Percentiles rank a stretch among this genome's conserved stretches.
phyloP scores from a whole-genome alignment of 345 rosid species.

The Cardamine chenopodiifolia region DNA sequence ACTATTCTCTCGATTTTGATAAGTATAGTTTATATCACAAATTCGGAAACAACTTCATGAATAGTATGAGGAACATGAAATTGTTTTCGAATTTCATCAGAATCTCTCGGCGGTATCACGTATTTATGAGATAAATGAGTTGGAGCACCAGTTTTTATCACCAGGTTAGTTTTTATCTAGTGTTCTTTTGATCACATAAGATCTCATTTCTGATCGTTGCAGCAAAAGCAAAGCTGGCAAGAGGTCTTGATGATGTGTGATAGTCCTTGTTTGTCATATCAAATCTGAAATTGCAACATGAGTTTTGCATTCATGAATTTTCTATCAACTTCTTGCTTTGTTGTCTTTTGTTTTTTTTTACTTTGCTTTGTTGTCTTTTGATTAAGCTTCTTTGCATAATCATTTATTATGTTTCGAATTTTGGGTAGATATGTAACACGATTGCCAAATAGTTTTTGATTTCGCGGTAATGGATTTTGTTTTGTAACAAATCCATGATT shows the following conservation, averaged over 20 bases:
- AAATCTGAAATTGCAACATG: slow-evolving; percentile 5
- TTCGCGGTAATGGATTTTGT: slow-evolving; percentile 8
- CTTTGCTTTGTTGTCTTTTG: not conserved
- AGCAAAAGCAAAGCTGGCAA: not conserved
- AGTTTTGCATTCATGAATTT: not conserved
- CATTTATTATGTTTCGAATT: not conserved
- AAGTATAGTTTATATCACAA: not conserved
- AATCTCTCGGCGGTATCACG: too few species aligned
- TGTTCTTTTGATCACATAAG: not conserved
- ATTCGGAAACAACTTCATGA: not conserved
- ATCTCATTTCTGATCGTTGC: not conserved
- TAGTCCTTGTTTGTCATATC: not conserved
- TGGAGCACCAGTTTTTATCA: not conserved
- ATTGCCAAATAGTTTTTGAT: not conserved
- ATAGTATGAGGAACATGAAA: too few species aligned
- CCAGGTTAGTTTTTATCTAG: not conserved
- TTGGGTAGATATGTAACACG: not conserved
- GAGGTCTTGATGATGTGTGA: not conserved
- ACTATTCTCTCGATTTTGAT: not conserved
- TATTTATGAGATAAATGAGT: not conserved
- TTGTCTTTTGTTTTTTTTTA: not conserved
- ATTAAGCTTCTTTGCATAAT: not conserved
- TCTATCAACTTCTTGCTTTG: not conserved
- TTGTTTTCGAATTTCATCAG: not conserved
- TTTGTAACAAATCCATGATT: not conserved